Conservation (phyloP, 2,329 filamentous ascomycete genomes). For the Ascochyta koolunga region DNA sequence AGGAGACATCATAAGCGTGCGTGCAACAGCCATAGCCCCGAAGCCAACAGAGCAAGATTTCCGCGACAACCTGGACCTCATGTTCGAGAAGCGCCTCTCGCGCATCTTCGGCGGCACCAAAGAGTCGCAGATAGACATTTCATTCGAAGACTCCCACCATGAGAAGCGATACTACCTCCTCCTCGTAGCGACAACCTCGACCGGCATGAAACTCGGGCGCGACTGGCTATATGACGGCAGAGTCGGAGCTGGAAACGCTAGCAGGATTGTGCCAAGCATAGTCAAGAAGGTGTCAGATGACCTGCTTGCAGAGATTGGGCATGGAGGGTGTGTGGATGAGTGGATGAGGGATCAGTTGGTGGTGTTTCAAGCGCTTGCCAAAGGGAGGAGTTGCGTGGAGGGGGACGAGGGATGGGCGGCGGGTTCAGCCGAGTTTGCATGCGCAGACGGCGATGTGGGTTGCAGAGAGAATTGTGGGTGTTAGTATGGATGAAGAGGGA, state of each 20-base stretch:
- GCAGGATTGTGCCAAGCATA: conserved; percentile 43
- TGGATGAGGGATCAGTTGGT: conserved; percentile 65
- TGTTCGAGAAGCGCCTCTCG: conserved; percentile 26
- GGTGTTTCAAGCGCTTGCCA: conserved; percentile 63
- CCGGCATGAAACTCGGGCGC: conserved; percentile 56
- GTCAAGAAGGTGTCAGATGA: conserved; percentile 53
- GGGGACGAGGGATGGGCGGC: conserved; percentile 25
- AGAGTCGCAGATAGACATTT: conserved; percentile 20
- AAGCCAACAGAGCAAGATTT: conserved; percentile 38
- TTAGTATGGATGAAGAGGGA: conserved; percentile 47
- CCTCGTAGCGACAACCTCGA: conserved; percentile 59
- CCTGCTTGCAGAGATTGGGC: conserved; percentile 54
- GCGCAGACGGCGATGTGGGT: conserved; percentile 56
- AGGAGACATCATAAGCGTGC: conserved; percentile 35
- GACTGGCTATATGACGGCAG: conserved; percentile 57
- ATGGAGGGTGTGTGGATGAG: conserved; percentile 59
- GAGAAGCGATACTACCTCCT: conserved; percentile 60
- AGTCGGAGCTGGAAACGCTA: conserved; percentile 28
- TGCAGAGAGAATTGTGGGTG: conserved; percentile 45
- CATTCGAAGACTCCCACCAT: conserved; percentile 52
- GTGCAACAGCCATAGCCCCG: conserved; percentile 50
- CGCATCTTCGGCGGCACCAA: conserved; percentile 24
- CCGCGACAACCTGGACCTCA: conserved; percentile 30
- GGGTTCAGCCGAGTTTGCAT: conserved; percentile 51
- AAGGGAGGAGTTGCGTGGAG: conserved; percentile 48